These are phyloP conservation scores for Aspergillus sp. DNA, from an alignment of 2,329 filamentous ascomycete species.

Conservation along the genomic window DNA sequence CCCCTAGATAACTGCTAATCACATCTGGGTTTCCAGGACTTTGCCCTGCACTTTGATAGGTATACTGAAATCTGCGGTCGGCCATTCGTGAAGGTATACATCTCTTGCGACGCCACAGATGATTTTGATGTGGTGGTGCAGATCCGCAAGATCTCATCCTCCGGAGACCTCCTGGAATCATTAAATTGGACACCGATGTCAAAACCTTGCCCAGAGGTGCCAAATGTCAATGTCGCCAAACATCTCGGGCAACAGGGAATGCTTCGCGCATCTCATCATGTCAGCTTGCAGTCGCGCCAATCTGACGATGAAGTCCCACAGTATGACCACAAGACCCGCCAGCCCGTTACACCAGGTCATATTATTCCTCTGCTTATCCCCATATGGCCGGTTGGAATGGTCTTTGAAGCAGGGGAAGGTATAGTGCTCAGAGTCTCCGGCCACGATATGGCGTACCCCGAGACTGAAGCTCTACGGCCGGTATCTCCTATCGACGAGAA, in stretches of 20 bases:
- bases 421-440: conserved; percentile 22
- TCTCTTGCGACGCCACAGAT: not conserved
- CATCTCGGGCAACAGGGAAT: no score
- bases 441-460: conserved; percentile 27
- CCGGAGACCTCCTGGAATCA: conserved; percentile 15
- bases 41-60: no score
- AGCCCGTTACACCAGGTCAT: conserved; percentile 10
- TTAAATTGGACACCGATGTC: conserved; percentile 10
- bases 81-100: not conserved
- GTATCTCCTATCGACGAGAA: no score
- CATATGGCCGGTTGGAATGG: conserved; percentile 25
- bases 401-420: conserved; percentile 24
- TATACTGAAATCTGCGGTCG: no score
- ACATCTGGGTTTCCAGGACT: no score
- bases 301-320: no score
- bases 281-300: no score
- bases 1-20: no score
- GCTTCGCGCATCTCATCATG: no score
- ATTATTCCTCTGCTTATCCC: conserved; percentile 15
- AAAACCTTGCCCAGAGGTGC: no score
- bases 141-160: conserved; percentile 18
- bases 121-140: conserved; percentile 22
- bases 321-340: not conserved
- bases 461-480: no score
- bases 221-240: no score